A percentile compares a stretch with the other conserved stretches of the same genome.
Evolutionary conservation across 257 asterid species (phyloP).

Genomic region (Plectranthus barbatus): DNA sequence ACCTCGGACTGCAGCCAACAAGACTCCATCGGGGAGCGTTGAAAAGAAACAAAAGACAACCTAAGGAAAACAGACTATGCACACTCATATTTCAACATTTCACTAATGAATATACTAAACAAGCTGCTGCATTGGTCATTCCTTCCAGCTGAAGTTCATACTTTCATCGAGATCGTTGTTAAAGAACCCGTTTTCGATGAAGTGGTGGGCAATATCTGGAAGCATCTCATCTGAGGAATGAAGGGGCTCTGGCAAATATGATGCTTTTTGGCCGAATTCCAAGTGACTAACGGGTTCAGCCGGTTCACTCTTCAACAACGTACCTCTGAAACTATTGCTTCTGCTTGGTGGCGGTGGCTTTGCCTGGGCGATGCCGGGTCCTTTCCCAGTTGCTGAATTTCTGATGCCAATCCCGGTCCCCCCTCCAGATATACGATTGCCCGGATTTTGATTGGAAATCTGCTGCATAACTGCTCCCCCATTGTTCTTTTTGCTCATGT

Average conservation of each 20-base stretch:
- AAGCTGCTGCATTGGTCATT: conserved; percentile 21
- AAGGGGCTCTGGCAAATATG: conserved; percentile 36
- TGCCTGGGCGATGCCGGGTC: conserved; percentile 24
- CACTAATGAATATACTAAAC: neutral
- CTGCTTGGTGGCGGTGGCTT: conserved; percentile 29
- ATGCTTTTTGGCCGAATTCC: conserved; percentile 40
- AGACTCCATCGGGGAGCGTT: neutral
- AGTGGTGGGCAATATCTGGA: conserved; percentile 46
- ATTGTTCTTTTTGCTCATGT: conserved; percentile 34
- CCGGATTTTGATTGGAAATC: conserved; percentile 24
- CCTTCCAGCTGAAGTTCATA: conserved; percentile 65
- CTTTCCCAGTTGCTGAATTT: conserved; percentile 25
- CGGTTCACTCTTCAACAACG: conserved; percentile 36
- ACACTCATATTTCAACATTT: conserved; percentile 17
- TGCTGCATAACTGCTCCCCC: conserved; percentile 28
- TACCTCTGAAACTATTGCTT: conserved; percentile 51
- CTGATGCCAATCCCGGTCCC: conserved; percentile 22
- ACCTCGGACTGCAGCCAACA: conserved; percentile 7
- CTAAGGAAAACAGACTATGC: conserved; percentile 34
- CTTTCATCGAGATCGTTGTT: conserved; percentile 54
- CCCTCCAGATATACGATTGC: conserved; percentile 22
- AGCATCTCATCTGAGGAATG: conserved; percentile 47
- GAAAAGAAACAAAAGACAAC: neutral
- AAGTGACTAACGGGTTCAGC: conserved; percentile 28
- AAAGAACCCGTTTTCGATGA: conserved; percentile 54